These are phyloP conservation scores for Vigna unguiculata DNA, from an alignment of 306 rosid genomes.

Conservation along the genomic window DNA sequence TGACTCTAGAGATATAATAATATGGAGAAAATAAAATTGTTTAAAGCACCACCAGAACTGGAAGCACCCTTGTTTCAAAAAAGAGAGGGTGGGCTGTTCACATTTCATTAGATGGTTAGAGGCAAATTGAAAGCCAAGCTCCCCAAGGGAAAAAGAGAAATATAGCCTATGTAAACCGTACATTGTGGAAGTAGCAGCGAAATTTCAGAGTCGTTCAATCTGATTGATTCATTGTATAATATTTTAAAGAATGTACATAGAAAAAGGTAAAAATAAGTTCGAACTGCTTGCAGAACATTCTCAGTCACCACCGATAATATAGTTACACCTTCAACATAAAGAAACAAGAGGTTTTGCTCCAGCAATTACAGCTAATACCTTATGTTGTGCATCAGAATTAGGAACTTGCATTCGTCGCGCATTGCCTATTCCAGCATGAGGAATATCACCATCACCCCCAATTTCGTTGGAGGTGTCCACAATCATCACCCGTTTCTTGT, in stretches of 20 bases:
- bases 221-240: background rate
- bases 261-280: background rate
- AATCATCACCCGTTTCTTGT: slow-evolving; percentile 93
- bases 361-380: slow-evolving; percentile 55
- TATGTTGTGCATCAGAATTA: slow-evolving; percentile 82
- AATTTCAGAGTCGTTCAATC: too few relatives aligned
- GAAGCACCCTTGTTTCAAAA: too few relatives aligned
- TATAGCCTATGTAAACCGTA: too few relatives aligned
- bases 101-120: too few relatives aligned
- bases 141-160: too few relatives aligned
- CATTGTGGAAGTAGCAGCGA: too few relatives aligned
- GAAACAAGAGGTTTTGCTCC: slow-evolving; percentile 31
- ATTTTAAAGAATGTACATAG: background rate
- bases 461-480: slow-evolving; percentile 99
- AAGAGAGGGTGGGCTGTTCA: too few relatives aligned
- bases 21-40: too few relatives aligned
- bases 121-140: too few relatives aligned
- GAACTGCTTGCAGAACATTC: background rate
- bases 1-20: too few relatives aligned
- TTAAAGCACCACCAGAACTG: too few relatives aligned
- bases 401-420: slow-evolving; percentile 99
- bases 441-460: slow-evolving; percentile 99
- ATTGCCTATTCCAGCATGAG: slow-evolving; percentile 91
- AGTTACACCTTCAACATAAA: slow-evolving; percentile 34
- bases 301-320: slow-evolving; percentile 2